Base-by-base conservation (phyloP, 1,139 yeast species). In the Yamadazyma buinensis region DNA sequence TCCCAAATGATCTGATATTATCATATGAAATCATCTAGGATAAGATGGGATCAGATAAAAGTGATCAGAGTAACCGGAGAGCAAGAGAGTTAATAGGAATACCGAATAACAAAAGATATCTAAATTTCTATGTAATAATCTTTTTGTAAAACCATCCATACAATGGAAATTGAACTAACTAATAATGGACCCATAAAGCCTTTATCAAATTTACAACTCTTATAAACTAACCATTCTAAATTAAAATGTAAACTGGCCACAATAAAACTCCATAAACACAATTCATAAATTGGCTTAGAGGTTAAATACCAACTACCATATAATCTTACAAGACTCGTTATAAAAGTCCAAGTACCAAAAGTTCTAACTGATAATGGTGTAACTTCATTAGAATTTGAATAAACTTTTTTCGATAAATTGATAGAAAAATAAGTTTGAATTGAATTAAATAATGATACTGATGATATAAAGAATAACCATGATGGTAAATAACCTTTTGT, bases 341-440 rank as follows among this genome's bases (percentile, higher is more conserved):
- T 73, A 34, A 90, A 67, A 0, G 98, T 92, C 98, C 98, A 92
- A 1, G 98, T 92, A 21, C 98, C 98, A 59, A 92, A 92, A 0
- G 98, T 92, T 51, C 98, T 75, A 8, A 97, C 95, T 47, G 95
- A 80, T 47, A 92, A 69, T 6, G 73, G 67, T 0, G 96, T 86
- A 14, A 90, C 69, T 38, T 68, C 64, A 11, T 42, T 74, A 2
- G 60, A 46, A 36, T 65, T 69, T 30, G 76, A 82, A 55, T 92
- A 92, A 7, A 92, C 97, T 48, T 80, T 72, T 48, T 82, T 79
- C 7, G 97, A 85, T 30, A 84, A 70, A 34, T 87, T 92, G 32
- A 55, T 56, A 25, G 86, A 75, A 33, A 76, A 57, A 57, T 88
- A 92, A n/a, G 95, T 81, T 62, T 92, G 98, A 15, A 77, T 64